Evolutionary conservation across 1,284 basidiomycete genomes (phyloP).

Genomic region (Singerocomus inundabilis): DNA sequence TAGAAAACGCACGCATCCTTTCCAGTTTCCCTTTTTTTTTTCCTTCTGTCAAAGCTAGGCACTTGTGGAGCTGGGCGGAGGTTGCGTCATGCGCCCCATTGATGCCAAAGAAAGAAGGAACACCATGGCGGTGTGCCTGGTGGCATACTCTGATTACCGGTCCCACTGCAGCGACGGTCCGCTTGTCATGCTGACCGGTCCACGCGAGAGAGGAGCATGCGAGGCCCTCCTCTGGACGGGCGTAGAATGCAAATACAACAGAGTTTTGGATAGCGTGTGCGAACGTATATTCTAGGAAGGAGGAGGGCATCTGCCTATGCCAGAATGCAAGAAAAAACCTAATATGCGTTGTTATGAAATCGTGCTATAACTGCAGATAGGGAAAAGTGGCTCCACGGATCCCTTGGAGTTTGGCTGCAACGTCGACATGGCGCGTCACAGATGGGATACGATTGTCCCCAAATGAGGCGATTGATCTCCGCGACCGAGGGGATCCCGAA

Average conservation of each 20-base stretch:
- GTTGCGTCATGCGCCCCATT: slow-evolving; percentile 1
- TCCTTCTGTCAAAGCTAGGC: slow-evolving; percentile 1
- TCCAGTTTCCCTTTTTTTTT: neutral
- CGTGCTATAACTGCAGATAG: neutral
- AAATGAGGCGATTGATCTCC: slow-evolving; percentile 28
- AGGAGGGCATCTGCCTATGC: neutral
- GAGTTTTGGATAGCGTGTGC: neutral
- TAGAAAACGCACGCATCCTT: neutral
- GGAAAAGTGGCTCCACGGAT: slow-evolving; percentile 23
- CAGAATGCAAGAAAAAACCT: neutral
- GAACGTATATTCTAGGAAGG: neutral
- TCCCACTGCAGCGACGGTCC: neutral
- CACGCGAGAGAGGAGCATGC: no score
- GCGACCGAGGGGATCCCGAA: slow-evolving; percentile 20
- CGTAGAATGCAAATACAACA: neutral
- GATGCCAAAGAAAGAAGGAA: neutral
- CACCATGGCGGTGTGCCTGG: neutral
- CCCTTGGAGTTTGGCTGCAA: slow-evolving; percentile 21
- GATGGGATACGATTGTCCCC: no score
- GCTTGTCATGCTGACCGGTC: no score
- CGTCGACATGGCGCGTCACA: no score
- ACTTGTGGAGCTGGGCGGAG: neutral
- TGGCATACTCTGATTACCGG: neutral
- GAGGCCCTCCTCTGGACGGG: neutral
- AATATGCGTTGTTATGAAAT: slow-evolving; percentile 3